Conservation (phyloP, 2,329 filamentous ascomycete genomes). For the Phialophora macrospora region DNA sequence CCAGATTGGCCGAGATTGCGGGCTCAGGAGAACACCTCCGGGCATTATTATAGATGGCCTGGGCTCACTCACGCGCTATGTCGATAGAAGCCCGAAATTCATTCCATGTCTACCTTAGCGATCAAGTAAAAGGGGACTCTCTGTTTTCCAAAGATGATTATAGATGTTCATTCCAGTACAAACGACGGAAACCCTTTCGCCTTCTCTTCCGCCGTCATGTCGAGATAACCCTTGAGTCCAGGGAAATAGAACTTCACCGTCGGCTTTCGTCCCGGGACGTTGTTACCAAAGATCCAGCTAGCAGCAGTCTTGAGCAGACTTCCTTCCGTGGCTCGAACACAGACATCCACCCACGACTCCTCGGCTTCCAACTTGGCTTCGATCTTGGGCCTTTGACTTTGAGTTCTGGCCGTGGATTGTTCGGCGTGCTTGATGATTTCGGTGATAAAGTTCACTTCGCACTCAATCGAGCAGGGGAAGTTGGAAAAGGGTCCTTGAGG, state of each 20-base stretch:
- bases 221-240: constrained; percentile 8
- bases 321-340: constrained; percentile 39
- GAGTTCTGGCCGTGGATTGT: constrained; percentile 50
- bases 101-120: too few relatives aligned
- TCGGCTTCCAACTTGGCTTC: constrained; percentile 52
- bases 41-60: too few relatives aligned
- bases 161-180: too few relatives aligned
- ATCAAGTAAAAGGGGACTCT: too few relatives aligned
- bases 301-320: constrained; percentile 59
- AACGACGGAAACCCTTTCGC: too few relatives aligned
- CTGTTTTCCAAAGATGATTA: too few relatives aligned
- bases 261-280: constrained; percentile 56
- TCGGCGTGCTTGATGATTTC: constrained; percentile 18
- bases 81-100: too few relatives aligned
- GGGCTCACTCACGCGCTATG: too few relatives aligned
- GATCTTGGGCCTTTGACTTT: constrained; percentile 49
- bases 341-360: constrained; percentile 55
- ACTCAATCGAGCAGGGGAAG: constrained; percentile 58
- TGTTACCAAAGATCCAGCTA: constrained; percentile 57
- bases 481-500: constrained; percentile 61
- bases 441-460: constrained; percentile 47
- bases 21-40: too few relatives aligned
- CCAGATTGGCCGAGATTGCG: too few relatives aligned
- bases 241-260: constrained; percentile 16
- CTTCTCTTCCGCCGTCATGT: too few relatives aligned